Evolutionary conservation across 2,329 filamentous ascomycete genomes (phyloP).

Genomic region (Pleomassaria siparia): DNA sequence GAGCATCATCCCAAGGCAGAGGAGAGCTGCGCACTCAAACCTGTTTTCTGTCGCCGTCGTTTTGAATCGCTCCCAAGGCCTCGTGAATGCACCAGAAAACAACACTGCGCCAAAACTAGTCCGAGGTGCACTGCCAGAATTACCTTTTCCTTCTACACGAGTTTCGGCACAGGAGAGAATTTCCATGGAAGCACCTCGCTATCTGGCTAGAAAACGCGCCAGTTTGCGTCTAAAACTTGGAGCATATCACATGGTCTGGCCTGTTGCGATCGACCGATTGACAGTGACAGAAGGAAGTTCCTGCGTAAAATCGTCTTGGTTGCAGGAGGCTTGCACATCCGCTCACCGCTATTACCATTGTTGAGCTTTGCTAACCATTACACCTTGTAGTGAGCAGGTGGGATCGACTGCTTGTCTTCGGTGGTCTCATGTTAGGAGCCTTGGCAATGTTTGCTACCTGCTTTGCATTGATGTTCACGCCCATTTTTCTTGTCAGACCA

Average conservation of each 20-base stretch:
- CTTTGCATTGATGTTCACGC: conserved; percentile 79
- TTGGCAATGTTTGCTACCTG: conserved; percentile 90
- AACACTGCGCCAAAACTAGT: conserved; percentile 27
- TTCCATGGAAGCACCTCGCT: conserved; percentile 19
- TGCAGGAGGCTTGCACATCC: conserved; percentile 43
- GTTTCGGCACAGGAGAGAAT: conserved; percentile 4
- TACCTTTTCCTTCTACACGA: conserved; percentile 12
- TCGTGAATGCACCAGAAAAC: conserved; percentile 31
- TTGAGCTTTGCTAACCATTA: conserved; percentile 34
- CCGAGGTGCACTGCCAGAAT: conserved; percentile 24
- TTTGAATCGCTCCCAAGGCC: conserved; percentile 17
- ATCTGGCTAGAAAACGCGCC: conserved; percentile 14
- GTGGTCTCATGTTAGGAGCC: conserved; percentile 84
- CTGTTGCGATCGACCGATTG: conserved; percentile 28
- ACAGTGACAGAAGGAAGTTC: conserved; percentile 44
- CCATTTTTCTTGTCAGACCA: conserved; percentile 72
- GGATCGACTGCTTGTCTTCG: conserved; percentile 93
- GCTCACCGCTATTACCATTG: conserved; percentile 22
- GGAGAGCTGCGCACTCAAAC: conserved; percentile 15
- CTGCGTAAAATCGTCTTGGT: conserved; percentile 43
- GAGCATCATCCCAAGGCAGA: conserved; percentile 13
- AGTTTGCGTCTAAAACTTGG: conserved; percentile 3
- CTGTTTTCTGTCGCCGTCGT: conserved; percentile 15
- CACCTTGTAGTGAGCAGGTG: conserved; percentile 79
- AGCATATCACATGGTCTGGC: conserved; percentile 31